These are phyloP conservation scores for Talaromyces proteolyticus DNA, from an alignment of 495 filamentous ascomycete genomes.

Conservation along the genomic window DNA sequence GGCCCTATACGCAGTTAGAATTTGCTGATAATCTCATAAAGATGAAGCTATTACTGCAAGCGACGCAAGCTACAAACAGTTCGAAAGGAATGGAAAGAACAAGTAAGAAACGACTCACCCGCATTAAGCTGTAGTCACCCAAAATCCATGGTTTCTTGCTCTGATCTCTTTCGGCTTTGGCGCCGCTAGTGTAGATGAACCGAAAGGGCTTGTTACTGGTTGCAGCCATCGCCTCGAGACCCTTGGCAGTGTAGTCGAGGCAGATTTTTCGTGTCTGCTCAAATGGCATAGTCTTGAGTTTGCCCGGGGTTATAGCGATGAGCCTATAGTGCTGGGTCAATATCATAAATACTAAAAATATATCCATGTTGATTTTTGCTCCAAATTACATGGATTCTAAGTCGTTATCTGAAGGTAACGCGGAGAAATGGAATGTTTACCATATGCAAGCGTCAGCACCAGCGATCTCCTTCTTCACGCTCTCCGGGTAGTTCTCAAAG, in stretches of 20 bases:
- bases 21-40: no score
- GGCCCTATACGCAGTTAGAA: no score
- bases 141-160: constrained; percentile 24
- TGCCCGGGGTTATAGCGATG: constrained; percentile 35
- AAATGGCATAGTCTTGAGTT: constrained; percentile 23
- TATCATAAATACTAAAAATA: background rate
- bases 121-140: constrained; percentile 35
- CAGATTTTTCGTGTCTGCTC: constrained; percentile 36
- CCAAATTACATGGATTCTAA: no score
- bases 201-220: constrained; percentile 15
- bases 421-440: constrained; percentile 17
- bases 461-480: constrained; percentile 31
- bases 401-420: no score
- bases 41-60: no score
- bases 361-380: no score
- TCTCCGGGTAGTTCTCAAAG: constrained; percentile 35
- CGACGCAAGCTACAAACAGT: no score
- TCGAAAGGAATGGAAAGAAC: no score
- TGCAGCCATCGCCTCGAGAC: constrained; percentile 26
- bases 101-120: no score
- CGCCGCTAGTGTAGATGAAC: constrained; percentile 44
- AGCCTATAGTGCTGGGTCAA: constrained; percentile 18
- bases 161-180: constrained; percentile 28
- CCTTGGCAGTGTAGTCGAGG: constrained; percentile 32
- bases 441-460: constrained; percentile 50